Conservation (phyloP, 371 early-diverging fungal genomes). For the Saksenaea oblongispora region DNA sequence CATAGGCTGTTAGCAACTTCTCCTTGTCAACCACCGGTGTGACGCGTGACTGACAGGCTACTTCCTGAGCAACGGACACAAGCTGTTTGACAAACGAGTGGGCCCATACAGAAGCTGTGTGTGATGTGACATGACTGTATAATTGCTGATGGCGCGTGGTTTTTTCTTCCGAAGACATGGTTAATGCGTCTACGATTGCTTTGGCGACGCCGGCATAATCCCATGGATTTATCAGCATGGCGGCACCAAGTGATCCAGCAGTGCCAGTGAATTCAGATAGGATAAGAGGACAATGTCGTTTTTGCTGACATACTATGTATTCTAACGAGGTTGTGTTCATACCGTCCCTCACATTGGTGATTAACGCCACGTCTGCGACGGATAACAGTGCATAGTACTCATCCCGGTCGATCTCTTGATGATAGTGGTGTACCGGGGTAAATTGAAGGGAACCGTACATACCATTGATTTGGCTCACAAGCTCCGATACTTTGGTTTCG, state of each 20-base stretch:
- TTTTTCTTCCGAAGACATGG: conserved; percentile 82
- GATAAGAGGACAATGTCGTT: conserved; percentile 90
- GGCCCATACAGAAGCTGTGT: conserved; percentile 94
- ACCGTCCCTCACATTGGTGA: conserved; percentile 98
- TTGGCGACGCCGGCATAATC: conserved; percentile 90
- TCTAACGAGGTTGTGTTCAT: conserved; percentile 99
- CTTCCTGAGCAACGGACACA: conserved; percentile 29
- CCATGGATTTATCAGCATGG: conserved; percentile 97
- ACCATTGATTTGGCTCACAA: conserved; percentile 94
- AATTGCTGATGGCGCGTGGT: conserved; percentile 65
- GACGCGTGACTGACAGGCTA: conserved; percentile 51
- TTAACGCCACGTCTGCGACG: conserved; percentile 94
- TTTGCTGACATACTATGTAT: conserved; percentile 95
- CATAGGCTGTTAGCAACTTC: conserved; percentile 46
- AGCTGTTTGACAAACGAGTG: conserved; percentile 72
- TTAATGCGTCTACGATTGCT: conserved; percentile 86
- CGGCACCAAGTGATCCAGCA: conserved; percentile 87
- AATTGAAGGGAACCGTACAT: conserved; percentile 93
- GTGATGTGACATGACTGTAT: conserved; percentile 79
- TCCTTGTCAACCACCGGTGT: conserved; percentile 66
- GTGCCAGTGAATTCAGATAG: conserved; percentile 98
- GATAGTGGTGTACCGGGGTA: conserved; percentile 93
- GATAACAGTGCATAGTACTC: conserved; percentile 96
- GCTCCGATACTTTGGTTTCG: conserved; percentile 87
- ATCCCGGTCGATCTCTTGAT: conserved; percentile 92